Conservation (phyloP, 306 rosid genomes). For the Pyrus bretschneideri region DNA sequence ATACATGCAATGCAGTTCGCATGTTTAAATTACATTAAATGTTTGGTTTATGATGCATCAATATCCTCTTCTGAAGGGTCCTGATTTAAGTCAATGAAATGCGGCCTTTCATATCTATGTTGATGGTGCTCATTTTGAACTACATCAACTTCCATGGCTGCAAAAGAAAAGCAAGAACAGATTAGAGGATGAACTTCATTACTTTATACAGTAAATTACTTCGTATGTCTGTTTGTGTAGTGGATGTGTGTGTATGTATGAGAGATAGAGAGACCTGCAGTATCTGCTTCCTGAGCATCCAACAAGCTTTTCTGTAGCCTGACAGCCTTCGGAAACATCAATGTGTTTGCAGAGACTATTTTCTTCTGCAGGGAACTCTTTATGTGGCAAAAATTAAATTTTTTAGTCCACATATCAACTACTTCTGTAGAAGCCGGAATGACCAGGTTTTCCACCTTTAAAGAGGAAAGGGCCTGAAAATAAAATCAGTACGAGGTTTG, state of each 20-base stretch:
- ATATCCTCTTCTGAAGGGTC: neutral
- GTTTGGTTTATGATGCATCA: neutral
- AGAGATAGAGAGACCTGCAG: neutral
- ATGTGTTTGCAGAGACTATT: conserved; percentile 9
- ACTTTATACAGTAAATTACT: neutral
- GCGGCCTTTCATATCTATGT: neutral
- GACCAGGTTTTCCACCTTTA: conserved; percentile 22
- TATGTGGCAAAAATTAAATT: conserved; percentile 5
- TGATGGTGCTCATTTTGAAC: neutral
- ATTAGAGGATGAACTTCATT: neutral
- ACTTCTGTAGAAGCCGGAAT: conserved; percentile 18
- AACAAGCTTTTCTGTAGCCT: conserved; percentile 11
- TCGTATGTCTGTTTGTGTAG: neutral
- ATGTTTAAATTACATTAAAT: no score
- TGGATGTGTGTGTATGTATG: neutral
- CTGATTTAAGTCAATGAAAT: conserved; percentile 4
- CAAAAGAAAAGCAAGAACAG: neutral
- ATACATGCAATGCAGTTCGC: neutral
- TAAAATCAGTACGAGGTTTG: neutral
- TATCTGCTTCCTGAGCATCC: neutral
- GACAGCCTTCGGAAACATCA: conserved; percentile 28
- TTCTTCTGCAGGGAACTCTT: neutral
- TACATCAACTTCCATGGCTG: neutral
- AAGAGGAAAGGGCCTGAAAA: conserved; percentile 18
- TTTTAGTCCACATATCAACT: conserved; percentile 24